Conservation (phyloP, 1,139 yeast genomes). For the Saccharomyces hybrid region DNA sequence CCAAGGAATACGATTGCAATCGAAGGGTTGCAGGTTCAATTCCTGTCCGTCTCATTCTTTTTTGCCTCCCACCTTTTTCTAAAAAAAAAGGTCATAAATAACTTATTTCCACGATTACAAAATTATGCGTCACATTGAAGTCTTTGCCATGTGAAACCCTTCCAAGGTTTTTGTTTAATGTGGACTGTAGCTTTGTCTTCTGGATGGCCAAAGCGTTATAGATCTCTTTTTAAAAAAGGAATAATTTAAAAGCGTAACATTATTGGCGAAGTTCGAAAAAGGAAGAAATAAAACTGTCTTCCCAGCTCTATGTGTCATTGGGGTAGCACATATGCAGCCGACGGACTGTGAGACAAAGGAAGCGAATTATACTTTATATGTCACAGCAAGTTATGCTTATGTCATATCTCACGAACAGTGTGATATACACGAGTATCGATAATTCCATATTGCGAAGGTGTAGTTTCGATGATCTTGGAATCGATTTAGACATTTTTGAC, state of each 20-base stretch:
- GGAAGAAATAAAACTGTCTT: background rate
- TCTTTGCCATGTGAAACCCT: background rate
- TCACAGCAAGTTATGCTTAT: background rate
- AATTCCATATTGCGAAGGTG: background rate
- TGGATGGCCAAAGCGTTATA: background rate
- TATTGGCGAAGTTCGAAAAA: background rate
- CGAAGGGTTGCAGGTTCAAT: slow-evolving; percentile 73
- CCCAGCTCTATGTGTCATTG: background rate
- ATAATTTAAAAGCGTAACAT: background rate
- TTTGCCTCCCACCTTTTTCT: background rate
- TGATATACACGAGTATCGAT: background rate
- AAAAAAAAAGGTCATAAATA: background rate
- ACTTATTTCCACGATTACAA: background rate
- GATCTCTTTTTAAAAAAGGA: background rate
- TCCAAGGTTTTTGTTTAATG: background rate
- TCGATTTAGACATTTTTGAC: too few species aligned
- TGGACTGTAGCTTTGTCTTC: background rate
- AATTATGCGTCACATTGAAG: background rate
- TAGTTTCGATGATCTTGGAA: too few species aligned
- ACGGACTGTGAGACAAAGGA: background rate
- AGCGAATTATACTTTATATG: background rate
- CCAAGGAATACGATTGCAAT: slow-evolving; percentile 35
- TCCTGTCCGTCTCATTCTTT: slow-evolving; percentile 61
- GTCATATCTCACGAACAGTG: background rate
- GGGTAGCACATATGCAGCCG: background rate